Conservation (phyloP, 257 asterid genomes). For the Scutellaria galericulata region DNA sequence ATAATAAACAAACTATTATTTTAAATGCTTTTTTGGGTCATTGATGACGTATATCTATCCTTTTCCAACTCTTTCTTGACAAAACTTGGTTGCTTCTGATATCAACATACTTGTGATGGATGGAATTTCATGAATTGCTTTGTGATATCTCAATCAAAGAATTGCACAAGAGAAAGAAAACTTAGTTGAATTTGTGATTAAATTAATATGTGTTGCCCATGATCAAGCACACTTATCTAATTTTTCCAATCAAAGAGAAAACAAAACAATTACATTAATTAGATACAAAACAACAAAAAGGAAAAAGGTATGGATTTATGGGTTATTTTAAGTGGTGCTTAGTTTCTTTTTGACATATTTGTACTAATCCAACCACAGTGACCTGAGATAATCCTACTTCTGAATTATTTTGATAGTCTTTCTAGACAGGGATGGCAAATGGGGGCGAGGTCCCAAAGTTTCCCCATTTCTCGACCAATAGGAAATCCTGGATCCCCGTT, state of each 20-base stretch:
- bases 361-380: no score
- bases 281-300: neutral
- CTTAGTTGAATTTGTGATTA: neutral
- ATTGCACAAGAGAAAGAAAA: slow-evolving; percentile 15
- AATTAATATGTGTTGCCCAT: neutral
- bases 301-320: neutral
- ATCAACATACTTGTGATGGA: neutral
- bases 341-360: no score
- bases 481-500: no score
- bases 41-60: slow-evolving; percentile 26
- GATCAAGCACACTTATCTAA: slow-evolving; percentile 11
- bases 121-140: neutral
- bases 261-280: no score
- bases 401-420: no score
- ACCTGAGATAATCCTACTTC: no score
- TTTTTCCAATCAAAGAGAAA: slow-evolving; percentile 15
- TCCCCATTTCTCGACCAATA: no score
- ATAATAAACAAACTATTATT: no score
- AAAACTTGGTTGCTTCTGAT: slow-evolving; percentile 21
- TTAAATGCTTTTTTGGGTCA: slow-evolving; percentile 20
- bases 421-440: no score
- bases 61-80: neutral
- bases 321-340: slow-evolving; percentile 7
- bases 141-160: slow-evolving; percentile 18
- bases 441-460: no score